A percentile compares a stretch with the other conserved stretches of the same genome.
Conservation (phyloP, 2,329 filamentous ascomycete genomes). For the Scedosporium boydii region DNA sequence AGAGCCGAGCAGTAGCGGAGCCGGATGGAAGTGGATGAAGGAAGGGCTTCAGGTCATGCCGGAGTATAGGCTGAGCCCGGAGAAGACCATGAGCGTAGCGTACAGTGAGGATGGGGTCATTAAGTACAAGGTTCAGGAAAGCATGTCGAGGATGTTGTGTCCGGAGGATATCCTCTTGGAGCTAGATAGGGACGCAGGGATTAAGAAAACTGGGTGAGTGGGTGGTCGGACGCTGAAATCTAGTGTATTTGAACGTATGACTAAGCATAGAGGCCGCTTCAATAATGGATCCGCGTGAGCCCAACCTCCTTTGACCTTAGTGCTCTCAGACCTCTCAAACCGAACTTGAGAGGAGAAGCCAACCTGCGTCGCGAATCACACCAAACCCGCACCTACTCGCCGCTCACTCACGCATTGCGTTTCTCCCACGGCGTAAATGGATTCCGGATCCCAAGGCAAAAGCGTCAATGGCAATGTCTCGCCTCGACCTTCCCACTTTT, state of each 20-base stretch:
- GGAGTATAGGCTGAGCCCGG: constrained; percentile 7
- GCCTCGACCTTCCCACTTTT: neutral
- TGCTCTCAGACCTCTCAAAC: too few species aligned
- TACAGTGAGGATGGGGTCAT: neutral
- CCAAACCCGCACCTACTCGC: too few species aligned
- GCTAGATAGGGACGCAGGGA: neutral
- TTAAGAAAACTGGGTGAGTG: neutral
- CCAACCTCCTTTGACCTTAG: too few species aligned
- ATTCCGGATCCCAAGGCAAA: neutral
- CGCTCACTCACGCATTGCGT: too few species aligned
- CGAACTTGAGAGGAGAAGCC: too few species aligned
- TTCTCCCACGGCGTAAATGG: neutral
- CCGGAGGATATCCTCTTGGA: neutral
- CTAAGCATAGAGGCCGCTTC: too few species aligned
- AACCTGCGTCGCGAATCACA: too few species aligned
- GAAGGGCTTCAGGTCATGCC: neutral
- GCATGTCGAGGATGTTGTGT: neutral
- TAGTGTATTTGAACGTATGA: too few species aligned
- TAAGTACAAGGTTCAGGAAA: neutral
- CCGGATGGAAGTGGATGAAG: constrained; percentile 5
- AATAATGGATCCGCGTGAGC: too few species aligned
- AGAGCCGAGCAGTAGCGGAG: neutral
- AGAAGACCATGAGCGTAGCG: neutral
- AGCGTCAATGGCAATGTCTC: neutral
- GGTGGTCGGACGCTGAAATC: too few species aligned